Conservation (phyloP, 495 filamentous ascomycete species). For the Neurospora pannonica region DNA sequence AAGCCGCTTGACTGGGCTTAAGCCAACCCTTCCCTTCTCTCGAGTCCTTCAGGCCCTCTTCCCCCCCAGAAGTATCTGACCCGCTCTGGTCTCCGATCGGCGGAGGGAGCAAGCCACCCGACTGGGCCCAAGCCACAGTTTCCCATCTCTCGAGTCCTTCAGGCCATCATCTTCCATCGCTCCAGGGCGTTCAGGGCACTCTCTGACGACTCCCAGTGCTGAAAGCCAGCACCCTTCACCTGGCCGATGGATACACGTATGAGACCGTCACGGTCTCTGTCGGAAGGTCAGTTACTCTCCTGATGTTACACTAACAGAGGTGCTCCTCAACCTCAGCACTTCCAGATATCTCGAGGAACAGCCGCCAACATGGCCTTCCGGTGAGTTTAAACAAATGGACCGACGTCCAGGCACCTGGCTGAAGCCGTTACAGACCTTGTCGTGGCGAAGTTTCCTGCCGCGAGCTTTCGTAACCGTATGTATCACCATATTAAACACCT, state of each 20-base stretch:
- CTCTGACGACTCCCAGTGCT: neutral
- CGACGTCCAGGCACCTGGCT: neutral
- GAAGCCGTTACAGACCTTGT: neutral
- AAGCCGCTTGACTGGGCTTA: too few species aligned
- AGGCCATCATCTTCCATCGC: neutral
- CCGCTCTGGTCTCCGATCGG: neutral
- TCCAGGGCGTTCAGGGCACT: neutral
- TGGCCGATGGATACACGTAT: neutral
- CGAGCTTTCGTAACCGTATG: neutral
- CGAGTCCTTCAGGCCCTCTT: too few species aligned
- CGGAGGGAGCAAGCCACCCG: neutral
- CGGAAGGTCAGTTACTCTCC: neutral
- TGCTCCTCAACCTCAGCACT: neutral
- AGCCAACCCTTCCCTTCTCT: too few species aligned
- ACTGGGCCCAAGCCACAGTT: neutral
- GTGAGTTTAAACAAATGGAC: neutral
- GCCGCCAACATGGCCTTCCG: neutral
- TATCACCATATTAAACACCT: neutral
- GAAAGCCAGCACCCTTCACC: neutral
- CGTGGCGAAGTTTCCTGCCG: neutral
- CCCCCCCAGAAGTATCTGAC: neutral
- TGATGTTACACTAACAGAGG: neutral
- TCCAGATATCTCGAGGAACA: neutral
- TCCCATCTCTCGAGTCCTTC: neutral
- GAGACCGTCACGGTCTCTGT: neutral